Evolutionary conservation across 352 stramenopile species (phyloP).

Genomic region (Globisporangium nagaii): DNA sequence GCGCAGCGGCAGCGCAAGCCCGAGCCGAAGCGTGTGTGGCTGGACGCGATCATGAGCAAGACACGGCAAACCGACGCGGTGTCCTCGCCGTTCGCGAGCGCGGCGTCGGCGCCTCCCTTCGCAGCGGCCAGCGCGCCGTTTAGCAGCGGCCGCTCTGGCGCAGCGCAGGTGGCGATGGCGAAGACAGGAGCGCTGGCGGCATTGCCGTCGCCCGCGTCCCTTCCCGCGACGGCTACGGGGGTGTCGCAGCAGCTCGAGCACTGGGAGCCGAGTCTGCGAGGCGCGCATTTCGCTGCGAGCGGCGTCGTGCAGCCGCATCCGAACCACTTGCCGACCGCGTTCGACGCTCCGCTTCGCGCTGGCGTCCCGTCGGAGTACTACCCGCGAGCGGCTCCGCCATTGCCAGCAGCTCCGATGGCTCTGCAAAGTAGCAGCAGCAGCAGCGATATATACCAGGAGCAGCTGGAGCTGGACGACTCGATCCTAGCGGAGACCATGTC

Average conservation of each 20-base stretch:
- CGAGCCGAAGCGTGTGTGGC: slow-evolving; percentile 59
- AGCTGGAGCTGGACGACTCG: slow-evolving; percentile 30
- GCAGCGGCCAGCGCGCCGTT: background rate
- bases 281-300: background rate
- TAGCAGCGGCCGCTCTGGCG: background rate
- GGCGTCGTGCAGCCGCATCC: background rate
- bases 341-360: background rate
- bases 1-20: slow-evolving; percentile 17
- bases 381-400: background rate
- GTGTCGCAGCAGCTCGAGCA: slow-evolving; percentile 3
- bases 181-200: background rate
- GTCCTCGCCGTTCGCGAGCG: slow-evolving; percentile 4
- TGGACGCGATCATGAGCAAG: slow-evolving; percentile 74
- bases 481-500: slow-evolving; percentile 38
- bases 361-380: background rate
- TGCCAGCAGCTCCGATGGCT: background rate
- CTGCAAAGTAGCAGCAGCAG: background rate
- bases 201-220: background rate
- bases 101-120: slow-evolving; percentile 11
- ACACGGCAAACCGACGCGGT: slow-evolving; percentile 22
- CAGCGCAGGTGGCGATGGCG: background rate
- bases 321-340: background rate
- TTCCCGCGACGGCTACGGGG: background rate
- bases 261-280: background rate
- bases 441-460: slow-evolving; percentile 8